Evolutionary conservation across 345 rosid species (phyloP).

Genomic region (Luvunga scandens): DNA sequence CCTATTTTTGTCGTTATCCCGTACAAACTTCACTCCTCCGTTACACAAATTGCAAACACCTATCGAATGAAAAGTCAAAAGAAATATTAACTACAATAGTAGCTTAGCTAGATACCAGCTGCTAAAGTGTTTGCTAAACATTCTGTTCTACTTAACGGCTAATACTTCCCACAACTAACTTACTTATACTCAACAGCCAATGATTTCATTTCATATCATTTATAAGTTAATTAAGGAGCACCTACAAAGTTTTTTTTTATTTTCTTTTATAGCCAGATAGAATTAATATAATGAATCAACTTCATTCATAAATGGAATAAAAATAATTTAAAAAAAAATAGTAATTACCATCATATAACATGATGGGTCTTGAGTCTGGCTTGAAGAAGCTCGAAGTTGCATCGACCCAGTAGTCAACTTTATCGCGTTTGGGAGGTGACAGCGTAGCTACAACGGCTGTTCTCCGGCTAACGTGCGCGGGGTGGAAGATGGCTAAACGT

Average conservation of each 20-base stretch:
- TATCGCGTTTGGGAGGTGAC: slow-evolving; percentile 29
- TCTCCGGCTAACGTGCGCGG: slow-evolving; percentile 23
- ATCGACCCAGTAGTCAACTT: slow-evolving; percentile 49
- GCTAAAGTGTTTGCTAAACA: too few relatives aligned
- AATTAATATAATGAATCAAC: neutral
- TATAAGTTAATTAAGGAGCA: too few relatives aligned
- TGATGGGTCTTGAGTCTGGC: slow-evolving; percentile 74
- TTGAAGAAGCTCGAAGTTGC: slow-evolving; percentile 71
- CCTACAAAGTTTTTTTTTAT: too few relatives aligned
- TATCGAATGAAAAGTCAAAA: slow-evolving; percentile 15
- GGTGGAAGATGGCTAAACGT: slow-evolving; percentile 17
- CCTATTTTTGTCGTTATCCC: slow-evolving; percentile 67
- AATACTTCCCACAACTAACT: too few relatives aligned
- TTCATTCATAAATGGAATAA: neutral
- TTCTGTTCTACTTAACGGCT: too few relatives aligned
- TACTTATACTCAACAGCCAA: too few relatives aligned
- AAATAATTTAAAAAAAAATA: neutral
- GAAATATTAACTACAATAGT: neutral
- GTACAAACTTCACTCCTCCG: slow-evolving; percentile 84
- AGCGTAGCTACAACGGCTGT: slow-evolving; percentile 35
- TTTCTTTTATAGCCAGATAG: too few relatives aligned
- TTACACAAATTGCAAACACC: slow-evolving; percentile 91
- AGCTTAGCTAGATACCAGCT: neutral
- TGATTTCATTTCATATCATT: neutral
- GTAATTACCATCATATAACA: slow-evolving; percentile 74